phyloP scores from a whole-genome alignment of 106 monocot species.

The Dioscorea dumetorum region DNA sequence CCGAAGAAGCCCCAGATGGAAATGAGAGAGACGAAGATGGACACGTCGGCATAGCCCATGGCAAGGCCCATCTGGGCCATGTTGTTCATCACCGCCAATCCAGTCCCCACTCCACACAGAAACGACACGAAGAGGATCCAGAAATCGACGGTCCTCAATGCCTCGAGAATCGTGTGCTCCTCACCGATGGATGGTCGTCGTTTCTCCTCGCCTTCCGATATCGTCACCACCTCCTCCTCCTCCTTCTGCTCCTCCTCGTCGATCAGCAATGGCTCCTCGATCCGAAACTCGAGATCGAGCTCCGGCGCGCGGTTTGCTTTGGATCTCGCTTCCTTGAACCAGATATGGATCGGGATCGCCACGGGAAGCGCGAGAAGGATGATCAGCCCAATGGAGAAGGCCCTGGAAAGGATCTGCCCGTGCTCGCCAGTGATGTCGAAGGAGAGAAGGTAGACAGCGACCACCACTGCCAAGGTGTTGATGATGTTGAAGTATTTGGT shows the following conservation, averaged over 20 bases:
- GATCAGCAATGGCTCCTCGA: constrained; percentile 9
- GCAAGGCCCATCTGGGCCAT: constrained; percentile 65
- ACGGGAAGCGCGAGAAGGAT: constrained; percentile 56
- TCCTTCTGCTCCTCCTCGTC: not conserved
- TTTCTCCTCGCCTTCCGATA: not conserved
- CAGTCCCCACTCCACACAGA: constrained; percentile 85
- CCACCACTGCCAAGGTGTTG: constrained; percentile 57
- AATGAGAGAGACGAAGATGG: constrained; percentile 57
- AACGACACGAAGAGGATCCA: constrained; percentile 91
- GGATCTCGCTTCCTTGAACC: constrained; percentile 7
- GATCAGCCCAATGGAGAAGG: constrained; percentile 48
- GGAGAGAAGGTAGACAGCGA: constrained; percentile 67
- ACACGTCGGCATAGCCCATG: constrained; percentile 67
- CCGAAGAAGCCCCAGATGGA: constrained; percentile 78
- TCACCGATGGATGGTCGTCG: constrained; percentile 52
- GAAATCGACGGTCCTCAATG: constrained; percentile 47
- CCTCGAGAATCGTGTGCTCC: constrained; percentile 74
- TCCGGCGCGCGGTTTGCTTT: not conserved
- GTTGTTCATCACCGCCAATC: constrained; percentile 96
- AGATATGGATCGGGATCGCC: constrained; percentile 40
- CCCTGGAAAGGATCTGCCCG: constrained; percentile 18
- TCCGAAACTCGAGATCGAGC: not conserved
- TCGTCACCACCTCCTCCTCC: not conserved
- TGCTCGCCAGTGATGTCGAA: constrained; percentile 57
- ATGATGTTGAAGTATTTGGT: constrained; percentile 45